Base-by-base conservation (phyloP, 257 asterid species). In the Ophiorrhiza pumila region DNA sequence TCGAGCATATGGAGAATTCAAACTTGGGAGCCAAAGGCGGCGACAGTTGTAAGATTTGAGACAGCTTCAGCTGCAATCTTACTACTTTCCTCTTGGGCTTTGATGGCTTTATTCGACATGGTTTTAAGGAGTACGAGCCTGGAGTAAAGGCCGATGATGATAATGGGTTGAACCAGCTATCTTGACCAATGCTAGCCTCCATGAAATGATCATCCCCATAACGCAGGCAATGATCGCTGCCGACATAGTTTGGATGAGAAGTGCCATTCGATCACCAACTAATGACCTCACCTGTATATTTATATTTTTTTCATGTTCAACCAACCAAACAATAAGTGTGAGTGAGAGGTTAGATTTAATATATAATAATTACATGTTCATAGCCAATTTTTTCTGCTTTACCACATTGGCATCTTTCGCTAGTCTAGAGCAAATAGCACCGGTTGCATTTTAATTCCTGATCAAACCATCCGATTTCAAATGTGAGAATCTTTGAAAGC, bases 121-220 rank as follows among this genome's bases (percentile, higher is more conserved):
- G 81, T 87, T 71, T 84, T 89, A 3, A 90, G 87, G 15, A 90
- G 82, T 60, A 84, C 89, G 0, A 86, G 80, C 68, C 84, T 91
- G 83, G 74, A 81, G 63, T 91, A 91, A 73, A 76, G 89, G 78
- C 88, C 85, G 14, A 85, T 60, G 73, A 89, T 84, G 85, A 91
- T 84, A 29, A 89, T 61, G 13, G 97, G 96, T 35, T 91, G 96
- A 5, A 79, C n/a, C 89, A 0, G 93, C 89, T 31, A 91, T 91
- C 88, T 87, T 87, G 31, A 91, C 96, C 65, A 86, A 68, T 53
- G 97, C 97, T 39, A 91, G 93, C 83, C 83, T 91, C 93, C 93
- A 87, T 1, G 96, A 96, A 17, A 91, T 53, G 14, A 84, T 86
- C 11, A 91, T 78, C 7, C 96, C 91, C 90, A 89, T 87, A 4